A percentile compares a stretch with the other conserved stretches of the same genome.
Evolutionary conservation across 2,329 filamentous ascomycete species (phyloP).

Genomic region (Phialophora chinensis): DNA sequence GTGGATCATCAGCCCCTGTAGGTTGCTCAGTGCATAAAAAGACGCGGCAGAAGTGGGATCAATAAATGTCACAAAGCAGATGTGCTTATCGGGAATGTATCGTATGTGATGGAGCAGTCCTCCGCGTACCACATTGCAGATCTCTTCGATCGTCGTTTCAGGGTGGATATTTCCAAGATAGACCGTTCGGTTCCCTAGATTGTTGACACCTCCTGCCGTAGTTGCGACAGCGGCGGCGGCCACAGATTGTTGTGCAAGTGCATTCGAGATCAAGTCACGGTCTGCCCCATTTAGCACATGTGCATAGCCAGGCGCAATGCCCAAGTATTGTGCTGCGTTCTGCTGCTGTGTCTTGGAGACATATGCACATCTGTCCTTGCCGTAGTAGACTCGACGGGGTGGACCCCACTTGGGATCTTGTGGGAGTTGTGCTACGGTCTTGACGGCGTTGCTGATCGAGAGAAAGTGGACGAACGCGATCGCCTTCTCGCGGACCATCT

Average conservation of each 20-base stretch:
- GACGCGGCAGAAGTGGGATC: slow-evolving; percentile 96
- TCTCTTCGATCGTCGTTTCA: slow-evolving; percentile 98
- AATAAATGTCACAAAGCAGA: slow-evolving; percentile 99
- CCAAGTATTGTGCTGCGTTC: slow-evolving; percentile 96
- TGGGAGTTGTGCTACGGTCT: slow-evolving; percentile 93
- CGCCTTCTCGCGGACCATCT: slow-evolving; percentile 96
- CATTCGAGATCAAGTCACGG: slow-evolving; percentile 93
- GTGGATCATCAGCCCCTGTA: slow-evolving; percentile 98
- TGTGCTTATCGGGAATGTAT: slow-evolving; percentile 99
- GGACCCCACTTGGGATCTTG: slow-evolving; percentile 97
- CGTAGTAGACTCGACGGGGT: slow-evolving; percentile 94
- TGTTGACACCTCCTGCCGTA: slow-evolving; percentile 94
- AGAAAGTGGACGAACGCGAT: slow-evolving; percentile 98
- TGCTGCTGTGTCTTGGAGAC: slow-evolving; percentile 99
- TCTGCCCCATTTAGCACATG: slow-evolving; percentile 96
- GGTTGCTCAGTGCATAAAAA: slow-evolving; percentile 96
- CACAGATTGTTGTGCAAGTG: slow-evolving; percentile 94
- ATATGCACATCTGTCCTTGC: slow-evolving; percentile 97
- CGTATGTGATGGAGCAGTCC: slow-evolving; percentile 96
- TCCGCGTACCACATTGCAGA: slow-evolving; percentile 97
- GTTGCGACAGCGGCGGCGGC: slow-evolving; percentile 96
- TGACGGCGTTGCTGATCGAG: slow-evolving; percentile 97
- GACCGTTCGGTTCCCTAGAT: slow-evolving; percentile 95
- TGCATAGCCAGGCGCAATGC: slow-evolving; percentile 94
- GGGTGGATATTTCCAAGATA: slow-evolving; percentile 99